Evolutionary conservation across 1,284 basidiomycete species (phyloP), one percentile per base, ranked within the genome.

Genomic region (Apiotrichum gamsii): DNA sequence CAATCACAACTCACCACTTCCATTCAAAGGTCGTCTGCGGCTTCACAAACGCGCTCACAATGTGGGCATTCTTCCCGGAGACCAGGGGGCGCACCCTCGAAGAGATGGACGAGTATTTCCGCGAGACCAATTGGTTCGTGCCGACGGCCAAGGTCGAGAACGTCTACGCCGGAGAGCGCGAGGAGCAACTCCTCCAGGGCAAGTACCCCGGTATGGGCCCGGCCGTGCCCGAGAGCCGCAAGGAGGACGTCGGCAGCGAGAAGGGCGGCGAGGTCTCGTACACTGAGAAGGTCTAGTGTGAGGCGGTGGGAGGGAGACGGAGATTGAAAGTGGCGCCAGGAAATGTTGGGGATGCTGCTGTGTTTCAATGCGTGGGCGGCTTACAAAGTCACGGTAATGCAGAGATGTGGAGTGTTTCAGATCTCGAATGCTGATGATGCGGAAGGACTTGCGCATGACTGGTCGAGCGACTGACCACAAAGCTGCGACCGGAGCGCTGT

Each of bases 41-140:
- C 9, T 78, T 80, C 65, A 79, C 80, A 13, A 82, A 82, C 58
- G 80, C 80, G 0, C 57, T 82, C 5, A 78, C 78, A 52, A 77
- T 82, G 57, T 82, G 77, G 76, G 69, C 63, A 21, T 60, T 72
- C 51, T 67, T 69, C 56, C 72, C 70, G 24, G 71, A 70, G 57
- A 67, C 68, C 23, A 63, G 62, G 47, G 66, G 61, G 15, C 41
- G 57, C 19, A 80, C 78, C 0, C 28, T 62, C 39, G 60, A 69
- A 74, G 79, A 80, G 62, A 79, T 82, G 75, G 80, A 82, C 60
- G 61, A 70, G 3, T 74, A 80, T 51, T 81, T 82, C 64, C 69
- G 74, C 35, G 70, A 70, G 18, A 73, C 77, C 1, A 76, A 76
- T 20, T 51, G 79, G 39, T 77, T 82, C 50, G 75, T 81, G 2